Evolutionary conservation across 1,284 basidiomycete species (phyloP), one percentile per base, ranked within the genome.

Genomic region (Rhodotorula sp.): DNA sequence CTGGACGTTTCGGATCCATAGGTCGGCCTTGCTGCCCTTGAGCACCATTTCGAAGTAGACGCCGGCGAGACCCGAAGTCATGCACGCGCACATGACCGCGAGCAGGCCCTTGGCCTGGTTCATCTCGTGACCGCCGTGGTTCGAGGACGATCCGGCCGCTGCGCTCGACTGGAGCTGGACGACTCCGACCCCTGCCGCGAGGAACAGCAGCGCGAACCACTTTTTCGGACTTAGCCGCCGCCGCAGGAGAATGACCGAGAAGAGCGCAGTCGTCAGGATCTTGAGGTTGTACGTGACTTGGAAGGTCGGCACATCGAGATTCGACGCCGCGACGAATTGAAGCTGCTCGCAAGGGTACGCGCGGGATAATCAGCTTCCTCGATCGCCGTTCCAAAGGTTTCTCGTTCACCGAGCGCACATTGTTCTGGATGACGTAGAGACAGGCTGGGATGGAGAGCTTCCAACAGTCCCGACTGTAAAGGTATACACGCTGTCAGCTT

Each of bases 1-100:
- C 80, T 98, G 95, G 62, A 96, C 91, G 82, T 98, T 99, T 77
- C 95, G 89, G 67, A 95, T 89, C 95, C 95, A 97, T 12, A 98
- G 86, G 81, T 96, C 93, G 26, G 88, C 87, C 75, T 88, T 87
- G 17, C 91, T 91, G 4, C 81, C 89, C 83, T 98, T 98, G 79
- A 98, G 85, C 26, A 98, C 92, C 89, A 95, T 94, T 83, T 98
- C 95, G 78, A 98, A 97, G 83, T 98, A 98, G 42, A 97, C 95
- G 20, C 95, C 95, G 0, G 95, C 95, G n/a, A 98, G 87, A 48
- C 95, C 95, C 0, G 93, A 96, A 0, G 94, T 97, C 82, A 97
- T 88, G 83, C 95, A 98, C 0, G 95, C 94, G 4, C 90, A 87
- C 1, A 87, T 87, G 66, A 98, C 94, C 0, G 95, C 95, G 42